Base-by-base conservation (phyloP, 1,139 yeast species). In the Candida tetrigidarum region DNA sequence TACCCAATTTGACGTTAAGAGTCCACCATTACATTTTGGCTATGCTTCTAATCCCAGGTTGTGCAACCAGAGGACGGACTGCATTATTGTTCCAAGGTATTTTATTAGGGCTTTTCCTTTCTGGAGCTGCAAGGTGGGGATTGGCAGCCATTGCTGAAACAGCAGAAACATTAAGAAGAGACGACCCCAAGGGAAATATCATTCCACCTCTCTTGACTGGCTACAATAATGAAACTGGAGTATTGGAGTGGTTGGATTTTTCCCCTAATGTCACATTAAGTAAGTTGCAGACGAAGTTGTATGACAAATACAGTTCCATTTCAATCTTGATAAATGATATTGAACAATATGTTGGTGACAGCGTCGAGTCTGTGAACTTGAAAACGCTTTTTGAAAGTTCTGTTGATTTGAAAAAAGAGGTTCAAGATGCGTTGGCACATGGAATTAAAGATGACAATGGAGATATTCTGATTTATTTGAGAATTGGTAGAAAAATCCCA, bases 51-150 rank as follows among this genome's bases (percentile, higher is more conserved):
- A 71, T 92, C 3, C 97, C 97, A 0, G 98, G 97, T 0, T 89
- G 97, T 41, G 81, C 90, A 10, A 86, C 96, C 0, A 74, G 85
- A 49, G 91, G 96, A 1, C 58, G 80, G 37, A 75, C 88, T 0
- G 91, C 91, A 0, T 70, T 86, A 43, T 51, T 81, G 16, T 86
- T 90, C 59, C 97, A 91, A 60, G 98, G 98, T 1, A 76, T 93
- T 2, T 68, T 93, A 20, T 63, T 89, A 1, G 99, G 98, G 0
- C 69, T 92, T 30, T 78, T 87, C 45, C 74, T 91, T 7, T 86
- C 93, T 18, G 99, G 99, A 0, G 82, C 90, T 2, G 83, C 96
- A 0, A 73, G 96, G 48, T 92, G 99, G 99, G 97, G 95, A 43
- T 83, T 86, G 57, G 98, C 96, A 2, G 84, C 96, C 18, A 83